Conservation (phyloP, 768 basidiomycete genomes). For the Trametes punicea region DNA sequence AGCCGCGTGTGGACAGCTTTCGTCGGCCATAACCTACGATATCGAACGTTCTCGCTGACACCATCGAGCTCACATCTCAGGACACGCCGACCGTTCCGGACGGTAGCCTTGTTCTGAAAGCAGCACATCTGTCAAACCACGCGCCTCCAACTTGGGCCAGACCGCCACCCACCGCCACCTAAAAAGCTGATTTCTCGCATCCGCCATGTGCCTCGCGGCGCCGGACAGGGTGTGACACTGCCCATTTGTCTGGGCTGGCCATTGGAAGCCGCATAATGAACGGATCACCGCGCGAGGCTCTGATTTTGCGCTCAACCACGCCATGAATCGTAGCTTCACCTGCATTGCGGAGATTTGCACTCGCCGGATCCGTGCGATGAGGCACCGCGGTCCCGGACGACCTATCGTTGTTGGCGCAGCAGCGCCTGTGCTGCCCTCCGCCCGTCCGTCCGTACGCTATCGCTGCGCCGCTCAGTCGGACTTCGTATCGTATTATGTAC, state of each 20-base stretch:
- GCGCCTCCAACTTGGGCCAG: neutral
- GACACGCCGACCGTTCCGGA: neutral
- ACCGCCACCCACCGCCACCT: neutral
- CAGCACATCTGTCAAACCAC: neutral
- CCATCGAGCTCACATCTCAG: neutral
- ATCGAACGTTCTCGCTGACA: neutral
- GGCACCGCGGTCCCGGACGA: neutral
- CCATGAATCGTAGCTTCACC: neutral
- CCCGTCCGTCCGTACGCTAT: no score
- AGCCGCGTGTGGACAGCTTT: neutral
- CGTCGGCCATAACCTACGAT: neutral
- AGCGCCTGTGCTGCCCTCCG: neutral
- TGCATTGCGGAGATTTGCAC: neutral
- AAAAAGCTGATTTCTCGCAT: neutral
- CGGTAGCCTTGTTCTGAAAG: neutral
- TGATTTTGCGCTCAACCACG: neutral
- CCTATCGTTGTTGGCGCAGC: neutral
- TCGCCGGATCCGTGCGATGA: conserved; percentile 1
- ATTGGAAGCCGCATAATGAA: neutral
- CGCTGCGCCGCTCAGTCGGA: neutral
- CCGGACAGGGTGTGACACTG: neutral
- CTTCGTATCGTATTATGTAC: neutral
- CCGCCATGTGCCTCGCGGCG: neutral
- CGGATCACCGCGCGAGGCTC: neutral
- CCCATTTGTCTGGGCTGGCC: no score